phyloP scores from a whole-genome alignment of 768 basidiomycete genomes.

The Tephrocybe rancida region DNA sequence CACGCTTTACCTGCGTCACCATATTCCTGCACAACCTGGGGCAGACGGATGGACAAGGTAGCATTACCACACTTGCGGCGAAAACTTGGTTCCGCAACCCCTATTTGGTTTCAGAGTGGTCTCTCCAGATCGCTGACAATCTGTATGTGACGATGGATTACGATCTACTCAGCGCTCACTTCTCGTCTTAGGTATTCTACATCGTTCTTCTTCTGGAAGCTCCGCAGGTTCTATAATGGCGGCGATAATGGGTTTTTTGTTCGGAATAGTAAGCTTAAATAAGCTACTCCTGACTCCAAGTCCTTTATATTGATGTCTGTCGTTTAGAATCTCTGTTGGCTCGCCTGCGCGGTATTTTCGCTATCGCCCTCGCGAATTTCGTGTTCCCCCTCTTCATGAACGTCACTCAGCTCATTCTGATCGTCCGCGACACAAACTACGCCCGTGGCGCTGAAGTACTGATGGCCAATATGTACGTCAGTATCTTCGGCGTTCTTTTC shows the following conservation, averaged over 20 bases:
- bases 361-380: conserved; percentile 38
- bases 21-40: conserved; percentile 7
- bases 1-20: conserved; percentile 25
- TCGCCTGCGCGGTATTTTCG: conserved; percentile 32
- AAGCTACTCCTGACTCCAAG: background rate
- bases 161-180: background rate
- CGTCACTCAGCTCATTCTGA: conserved; percentile 32
- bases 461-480: conserved; percentile 28
- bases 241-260: conserved; percentile 6
- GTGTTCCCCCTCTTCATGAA: conserved; percentile 38
- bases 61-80: background rate
- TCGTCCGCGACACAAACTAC: conserved; percentile 23
- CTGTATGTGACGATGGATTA: conserved; percentile 22
- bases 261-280: conserved; percentile 2
- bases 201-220: conserved; percentile 26
- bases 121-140: conserved; percentile 34
- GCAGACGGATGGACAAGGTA: background rate
- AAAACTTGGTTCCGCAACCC: conserved; percentile 12
- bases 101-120: conserved; percentile 31
- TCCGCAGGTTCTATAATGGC: conserved; percentile 1
- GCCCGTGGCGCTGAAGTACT: conserved; percentile 24
- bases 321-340: conserved; percentile 21
- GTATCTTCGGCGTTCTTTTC: conserved; percentile 38
- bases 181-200: conserved; percentile 23
- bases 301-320: too few relatives aligned